A percentile compares a stretch with the other conserved stretches of the same genome.
These are phyloP conservation scores for Candida labiduridarum DNA, from an alignment of 1,139 yeast species.

Conservation along the genomic window DNA sequence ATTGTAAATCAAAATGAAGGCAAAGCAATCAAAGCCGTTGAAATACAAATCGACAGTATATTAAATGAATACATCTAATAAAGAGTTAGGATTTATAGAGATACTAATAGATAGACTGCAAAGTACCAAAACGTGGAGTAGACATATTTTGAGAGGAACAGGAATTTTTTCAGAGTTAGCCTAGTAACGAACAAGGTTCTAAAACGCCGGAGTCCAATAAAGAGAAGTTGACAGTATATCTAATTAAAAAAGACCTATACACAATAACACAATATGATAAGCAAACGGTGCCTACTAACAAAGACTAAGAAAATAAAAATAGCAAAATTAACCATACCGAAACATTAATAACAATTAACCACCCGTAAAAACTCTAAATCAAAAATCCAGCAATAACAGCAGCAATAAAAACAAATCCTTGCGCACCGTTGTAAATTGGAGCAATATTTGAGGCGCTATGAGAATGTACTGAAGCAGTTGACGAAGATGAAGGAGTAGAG, in stretches of 20 bases:
- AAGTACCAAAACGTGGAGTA: no score
- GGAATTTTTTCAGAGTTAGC: no score
- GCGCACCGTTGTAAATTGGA: constrained; percentile 12
- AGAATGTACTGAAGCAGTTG: constrained; percentile 4
- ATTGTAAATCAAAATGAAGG: constrained; percentile 22
- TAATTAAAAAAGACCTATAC: constrained; percentile 4
- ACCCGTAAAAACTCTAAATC: constrained; percentile 17
- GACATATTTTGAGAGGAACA: no score
- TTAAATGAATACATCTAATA: not conserved
- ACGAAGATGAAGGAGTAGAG: constrained; percentile 13
- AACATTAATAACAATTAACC: not conserved
- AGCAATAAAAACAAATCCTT: constrained; percentile 26
- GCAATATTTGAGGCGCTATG: constrained; percentile 7
- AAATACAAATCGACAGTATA: constrained; percentile 12
- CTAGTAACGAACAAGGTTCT: no score
- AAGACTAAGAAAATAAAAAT: not conserved
- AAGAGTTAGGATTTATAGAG: constrained; percentile 21
- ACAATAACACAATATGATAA: not conserved
- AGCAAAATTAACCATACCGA: not conserved
- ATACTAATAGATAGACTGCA: not conserved
- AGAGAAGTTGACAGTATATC: not conserved
- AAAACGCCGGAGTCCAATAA: no score
- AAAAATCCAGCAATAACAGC: constrained; percentile 28
- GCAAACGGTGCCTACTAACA: not conserved
- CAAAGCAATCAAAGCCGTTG: constrained; percentile 7